Evolutionary conservation across 768 basidiomycete genomes (phyloP), one percentile per base, ranked within the genome.

Genomic region (Pholiota molesta): DNA sequence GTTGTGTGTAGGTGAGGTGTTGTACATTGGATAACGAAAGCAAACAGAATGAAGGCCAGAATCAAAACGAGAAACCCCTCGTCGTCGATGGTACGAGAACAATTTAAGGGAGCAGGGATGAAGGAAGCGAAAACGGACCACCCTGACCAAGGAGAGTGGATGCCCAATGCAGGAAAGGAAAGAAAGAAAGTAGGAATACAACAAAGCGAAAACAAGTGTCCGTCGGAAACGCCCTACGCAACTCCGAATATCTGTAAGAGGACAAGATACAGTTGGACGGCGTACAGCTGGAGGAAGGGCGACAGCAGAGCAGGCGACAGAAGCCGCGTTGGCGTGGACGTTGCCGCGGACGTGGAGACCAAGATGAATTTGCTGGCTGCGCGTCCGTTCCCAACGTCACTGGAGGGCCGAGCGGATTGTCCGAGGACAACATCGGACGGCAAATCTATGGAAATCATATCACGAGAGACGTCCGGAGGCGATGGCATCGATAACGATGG

Each of bases 231-330:
- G 31, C 5, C 33, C 35, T 51, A 58, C 8, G 57, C 57, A 16
- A 57, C 39, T 16, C 66, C 61, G 19, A 64, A 63, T 47, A 67
- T 60, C 52, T 77, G 75, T 65, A 78, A 65, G 54, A 81, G 66
- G 62, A 81, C 55, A 60, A 75, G 72, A 69, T 81, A 81, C 72
- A 81, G 67, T 67, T 81, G 75, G 59, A 79, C 65, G 65, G 79
- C 71, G 67, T 79, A 81, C 65, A 81, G 67, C 71, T 76, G 77
- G 63, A 80, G 74, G 70, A 81, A 64, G 33, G 57, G 54, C 21
- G 55, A 72, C 72, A 71, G 70, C 75, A 76, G 74, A 72, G 76
- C 66, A 57, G 57, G 57, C 29, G 61, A 44, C 6, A 49, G 23
- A 6, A 58, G 21, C 23, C 39, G 13, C 55, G 77, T 56, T 60